Evolutionary conservation across 306 rosid species (phyloP).

Genomic region (Rosa multiflora): DNA sequence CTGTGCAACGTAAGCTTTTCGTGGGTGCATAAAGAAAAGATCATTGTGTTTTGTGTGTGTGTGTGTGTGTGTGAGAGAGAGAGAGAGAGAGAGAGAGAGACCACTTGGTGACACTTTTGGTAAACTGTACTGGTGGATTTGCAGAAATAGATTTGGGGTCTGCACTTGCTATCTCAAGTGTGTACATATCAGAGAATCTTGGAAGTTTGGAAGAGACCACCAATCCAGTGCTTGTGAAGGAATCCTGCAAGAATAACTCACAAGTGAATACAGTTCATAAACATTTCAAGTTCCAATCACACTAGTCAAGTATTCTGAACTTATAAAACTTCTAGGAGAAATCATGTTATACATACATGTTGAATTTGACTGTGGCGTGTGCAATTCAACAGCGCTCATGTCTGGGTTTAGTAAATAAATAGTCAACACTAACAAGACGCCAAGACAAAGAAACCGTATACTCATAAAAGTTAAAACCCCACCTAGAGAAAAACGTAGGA

Average conservation of each 20-base stretch:
- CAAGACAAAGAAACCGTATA: background rate
- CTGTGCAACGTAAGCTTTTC: background rate
- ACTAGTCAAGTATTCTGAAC: background rate
- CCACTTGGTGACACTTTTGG: conserved; percentile 59
- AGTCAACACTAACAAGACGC: background rate
- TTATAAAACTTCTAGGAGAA: background rate
- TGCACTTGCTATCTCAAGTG: conserved; percentile 47
- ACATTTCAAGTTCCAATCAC: background rate
- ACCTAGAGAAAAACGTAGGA: background rate
- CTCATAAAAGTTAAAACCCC: background rate
- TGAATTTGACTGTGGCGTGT: background rate
- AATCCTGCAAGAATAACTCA: conserved; percentile 34
- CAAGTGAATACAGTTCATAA: background rate
- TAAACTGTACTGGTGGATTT: conserved; percentile 38
- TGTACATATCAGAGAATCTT: conserved; percentile 57
- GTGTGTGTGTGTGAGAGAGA: no score
- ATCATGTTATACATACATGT: background rate
- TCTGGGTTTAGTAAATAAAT: background rate
- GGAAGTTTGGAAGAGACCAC: conserved; percentile 57
- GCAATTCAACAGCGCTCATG: background rate
- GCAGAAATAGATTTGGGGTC: conserved; percentile 64
- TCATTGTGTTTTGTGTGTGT: background rate
- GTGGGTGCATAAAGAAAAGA: background rate
- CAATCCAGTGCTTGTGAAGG: conserved; percentile 57
- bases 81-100: conserved; percentile 26